Percentiles rank a stretch among this genome's conserved stretches.
These are phyloP conservation scores for Xylariaceae sp. DNA, from an alignment of 2,329 filamentous ascomycete genomes.

Conservation along the genomic window DNA sequence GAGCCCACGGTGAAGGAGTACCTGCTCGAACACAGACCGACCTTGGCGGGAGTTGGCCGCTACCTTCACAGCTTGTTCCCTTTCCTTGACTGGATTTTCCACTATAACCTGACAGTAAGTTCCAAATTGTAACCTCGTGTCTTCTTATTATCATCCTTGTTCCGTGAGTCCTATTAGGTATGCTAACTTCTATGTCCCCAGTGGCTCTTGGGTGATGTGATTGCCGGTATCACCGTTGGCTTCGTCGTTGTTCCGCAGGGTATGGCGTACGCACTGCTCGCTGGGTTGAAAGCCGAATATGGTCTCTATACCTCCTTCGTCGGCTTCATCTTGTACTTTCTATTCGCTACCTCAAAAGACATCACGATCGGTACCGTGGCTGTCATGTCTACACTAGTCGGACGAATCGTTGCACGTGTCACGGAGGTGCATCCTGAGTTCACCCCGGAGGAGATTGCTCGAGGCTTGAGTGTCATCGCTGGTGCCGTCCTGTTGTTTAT, in stretches of 20 bases:
- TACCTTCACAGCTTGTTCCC: slow-evolving; percentile 82
- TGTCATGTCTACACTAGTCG: slow-evolving; percentile 60
- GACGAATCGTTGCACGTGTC: slow-evolving; percentile 62
- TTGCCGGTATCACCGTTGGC: slow-evolving; percentile 77
- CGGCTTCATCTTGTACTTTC: slow-evolving; percentile 94
- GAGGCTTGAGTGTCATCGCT: slow-evolving; percentile 76
- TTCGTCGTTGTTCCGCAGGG: slow-evolving; percentile 87
- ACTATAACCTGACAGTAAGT: slow-evolving; percentile 75
- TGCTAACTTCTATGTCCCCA: slow-evolving; percentile 80
- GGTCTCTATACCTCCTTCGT: slow-evolving; percentile 96
- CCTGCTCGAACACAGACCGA: slow-evolving; percentile 69
- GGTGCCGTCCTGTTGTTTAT: slow-evolving; percentile 80
- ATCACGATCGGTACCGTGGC: slow-evolving; percentile 95
- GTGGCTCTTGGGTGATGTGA: slow-evolving; percentile 88
- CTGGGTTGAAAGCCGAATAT: slow-evolving; percentile 79
- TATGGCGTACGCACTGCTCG: slow-evolving; percentile 92
- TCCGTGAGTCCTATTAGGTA: slow-evolving; percentile 65
- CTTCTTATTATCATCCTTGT: slow-evolving; percentile 79
- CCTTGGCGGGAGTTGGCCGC: slow-evolving; percentile 53
- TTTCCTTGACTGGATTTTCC: slow-evolving; percentile 82
- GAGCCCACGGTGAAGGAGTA: slow-evolving; percentile 79
- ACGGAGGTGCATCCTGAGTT: slow-evolving; percentile 59
- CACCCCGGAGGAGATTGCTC: slow-evolving; percentile 70
- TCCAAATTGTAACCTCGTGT: slow-evolving; percentile 82
- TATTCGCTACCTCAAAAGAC: slow-evolving; percentile 97